phyloP scores from a whole-genome alignment of 306 rosid genomes.

The Boehmeria nivea region DNA sequence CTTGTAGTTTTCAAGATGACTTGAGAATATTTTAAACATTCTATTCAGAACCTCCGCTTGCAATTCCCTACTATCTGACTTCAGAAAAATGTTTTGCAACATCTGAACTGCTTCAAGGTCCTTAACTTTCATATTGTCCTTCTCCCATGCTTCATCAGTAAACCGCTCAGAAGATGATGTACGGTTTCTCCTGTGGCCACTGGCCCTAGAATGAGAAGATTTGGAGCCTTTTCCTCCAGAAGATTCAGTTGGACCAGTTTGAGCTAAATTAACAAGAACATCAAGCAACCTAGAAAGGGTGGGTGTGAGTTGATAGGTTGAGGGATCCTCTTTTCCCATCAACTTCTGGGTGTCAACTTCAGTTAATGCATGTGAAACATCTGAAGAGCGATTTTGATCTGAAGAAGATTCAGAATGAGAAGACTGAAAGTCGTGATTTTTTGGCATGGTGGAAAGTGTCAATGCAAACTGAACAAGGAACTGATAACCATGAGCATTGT shows the following conservation, averaged over 20 bases:
- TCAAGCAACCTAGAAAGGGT: slow-evolving; percentile 88
- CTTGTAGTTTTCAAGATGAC: slow-evolving; percentile 90
- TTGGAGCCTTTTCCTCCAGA: slow-evolving; percentile 60
- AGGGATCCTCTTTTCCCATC: slow-evolving; percentile 45
- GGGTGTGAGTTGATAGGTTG: slow-evolving; percentile 54
- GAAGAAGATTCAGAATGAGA: slow-evolving; percentile 31
- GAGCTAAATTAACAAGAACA: slow-evolving; percentile 91
- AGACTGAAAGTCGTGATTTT: slow-evolving; percentile 57
- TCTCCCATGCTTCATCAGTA: slow-evolving; percentile 88
- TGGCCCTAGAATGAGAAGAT: slow-evolving; percentile 58
- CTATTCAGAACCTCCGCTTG: slow-evolving; percentile 97
- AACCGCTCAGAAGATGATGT: slow-evolving; percentile 67
- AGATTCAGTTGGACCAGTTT: slow-evolving; percentile 72
- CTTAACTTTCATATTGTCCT: slow-evolving; percentile 78
- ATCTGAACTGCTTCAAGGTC: slow-evolving; percentile 99
- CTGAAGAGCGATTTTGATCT: slow-evolving; percentile 41
- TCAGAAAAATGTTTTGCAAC: slow-evolving; percentile 96
- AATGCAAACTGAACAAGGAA: slow-evolving; percentile 94
- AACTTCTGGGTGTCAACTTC: slow-evolving; percentile 34
- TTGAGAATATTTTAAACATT: slow-evolving; percentile 89
- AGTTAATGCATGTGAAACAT: slow-evolving; percentile 31
- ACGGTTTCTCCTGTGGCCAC: slow-evolving; percentile 58
- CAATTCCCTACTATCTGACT: slow-evolving; percentile 70
- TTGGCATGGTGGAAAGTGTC: slow-evolving; percentile 59
- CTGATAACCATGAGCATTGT: slow-evolving; percentile 98